Conservation (phyloP, 176 grass and related monocot species). For the Juncus effusus region DNA sequence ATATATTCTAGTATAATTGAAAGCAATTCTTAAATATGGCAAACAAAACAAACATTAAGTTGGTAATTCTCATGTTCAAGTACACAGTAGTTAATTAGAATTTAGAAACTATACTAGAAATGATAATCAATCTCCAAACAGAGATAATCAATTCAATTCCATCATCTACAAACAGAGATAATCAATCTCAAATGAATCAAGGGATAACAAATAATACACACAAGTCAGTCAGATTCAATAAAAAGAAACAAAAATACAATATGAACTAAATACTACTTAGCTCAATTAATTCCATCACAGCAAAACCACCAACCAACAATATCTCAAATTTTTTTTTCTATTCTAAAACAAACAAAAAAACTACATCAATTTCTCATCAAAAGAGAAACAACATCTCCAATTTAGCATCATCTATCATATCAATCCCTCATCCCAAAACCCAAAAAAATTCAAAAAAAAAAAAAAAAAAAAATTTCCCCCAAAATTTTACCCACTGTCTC, state of each 20-base stretch:
- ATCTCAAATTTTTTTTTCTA: slow-evolving; percentile 22
- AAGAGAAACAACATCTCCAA: slow-evolving; percentile 6
- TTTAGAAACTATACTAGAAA: no score
- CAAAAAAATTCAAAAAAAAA: slow-evolving; percentile 6
- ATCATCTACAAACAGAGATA: slow-evolving; percentile 14
- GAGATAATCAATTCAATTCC: neutral
- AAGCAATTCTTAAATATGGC: no score
- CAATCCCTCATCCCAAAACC: slow-evolving; percentile 7
- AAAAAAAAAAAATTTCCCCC: neutral
- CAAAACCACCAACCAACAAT: slow-evolving; percentile 2
- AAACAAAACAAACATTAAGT: no score
- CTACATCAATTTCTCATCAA: slow-evolving; percentile 6
- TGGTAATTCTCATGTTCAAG: no score
- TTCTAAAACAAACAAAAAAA: slow-evolving; percentile 8
- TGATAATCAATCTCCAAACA: no score
- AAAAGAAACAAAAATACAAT: no score
- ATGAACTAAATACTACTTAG: no score
- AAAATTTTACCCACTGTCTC: slow-evolving; percentile 71
- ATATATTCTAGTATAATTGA: no score
- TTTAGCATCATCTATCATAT: no score
- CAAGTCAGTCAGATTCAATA: no score
- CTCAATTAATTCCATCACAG: neutral
- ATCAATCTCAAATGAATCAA: slow-evolving; percentile 9
- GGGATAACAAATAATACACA: slow-evolving; percentile 18
- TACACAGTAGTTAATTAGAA: no score